Base-by-base conservation (phyloP, 345 rosid genomes). In the Bretschneidera sinensis region DNA sequence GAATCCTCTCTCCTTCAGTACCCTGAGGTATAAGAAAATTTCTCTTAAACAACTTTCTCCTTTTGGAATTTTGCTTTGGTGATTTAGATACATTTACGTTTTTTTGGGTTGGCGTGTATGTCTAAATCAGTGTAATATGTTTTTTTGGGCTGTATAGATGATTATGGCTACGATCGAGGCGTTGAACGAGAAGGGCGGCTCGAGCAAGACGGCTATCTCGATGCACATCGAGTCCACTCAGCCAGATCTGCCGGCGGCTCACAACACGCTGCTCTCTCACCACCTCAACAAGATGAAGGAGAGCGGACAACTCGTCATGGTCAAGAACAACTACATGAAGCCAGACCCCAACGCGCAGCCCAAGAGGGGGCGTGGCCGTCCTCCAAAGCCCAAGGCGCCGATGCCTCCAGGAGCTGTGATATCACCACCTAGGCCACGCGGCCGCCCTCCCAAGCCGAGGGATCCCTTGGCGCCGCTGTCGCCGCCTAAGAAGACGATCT, bases 351-450 rank as follows among this genome's bases (percentile, higher is more conserved):
- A 77, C 51, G 85, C 88, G n/a, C 96, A 96, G 0, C 88, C 94
- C 2, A 89, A 80, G 73, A 76, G 98, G 22, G 96, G 97, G 35
- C 94, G 97, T 5, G 94, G 98, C 47, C 89, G 97, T 24, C 98
- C 98, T 3, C 91, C 97, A 0, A 92, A 89, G 70, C 75, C 89
- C 0, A 87, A 81, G 63, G 63, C 10, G 0, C 69, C 81, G 0
- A 1, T 67, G 0, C 83, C 80, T 2, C 68, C 76, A 0, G 76
- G 81, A 0, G 20, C 62, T 5, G 78, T 63, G 0, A 24, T 70
- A 13, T 20, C 78, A 0, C 68, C 92, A 0, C 82, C 91, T 0
- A 80, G 89, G 43, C 88, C 95, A 2, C 83, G 92, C 0, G 95
- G 95, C 34, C 85, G 95, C 55, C 91, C 89, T 5, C 95, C 95